These are phyloP conservation scores for Lachnum nothofagi DNA, from an alignment of 2,329 filamentous ascomycete genomes.

Conservation along the genomic window DNA sequence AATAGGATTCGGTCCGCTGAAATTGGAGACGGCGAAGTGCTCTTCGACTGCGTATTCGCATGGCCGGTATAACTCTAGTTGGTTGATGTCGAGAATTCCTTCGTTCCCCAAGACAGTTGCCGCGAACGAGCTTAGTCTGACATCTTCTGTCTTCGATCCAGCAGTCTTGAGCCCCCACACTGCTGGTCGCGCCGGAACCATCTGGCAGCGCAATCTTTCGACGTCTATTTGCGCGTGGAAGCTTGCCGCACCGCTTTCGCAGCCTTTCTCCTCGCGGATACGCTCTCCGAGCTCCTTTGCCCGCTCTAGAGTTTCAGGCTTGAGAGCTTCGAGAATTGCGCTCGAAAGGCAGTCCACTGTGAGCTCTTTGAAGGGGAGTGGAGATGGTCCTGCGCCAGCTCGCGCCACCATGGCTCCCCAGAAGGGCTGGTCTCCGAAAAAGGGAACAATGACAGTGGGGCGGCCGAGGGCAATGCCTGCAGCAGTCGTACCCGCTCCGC, in stretches of 20 bases:
- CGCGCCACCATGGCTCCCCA: slow-evolving; percentile 67
- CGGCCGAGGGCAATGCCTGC: slow-evolving; percentile 64
- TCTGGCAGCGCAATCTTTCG: slow-evolving; percentile 59
- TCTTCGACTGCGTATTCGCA: slow-evolving; percentile 16
- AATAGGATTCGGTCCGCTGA: slow-evolving; percentile 15
- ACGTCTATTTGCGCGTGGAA: slow-evolving; percentile 52
- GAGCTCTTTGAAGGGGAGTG: slow-evolving; percentile 64
- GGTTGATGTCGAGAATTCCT: slow-evolving; percentile 23
- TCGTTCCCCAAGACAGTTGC: slow-evolving; percentile 58
- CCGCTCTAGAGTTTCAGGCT: slow-evolving; percentile 52
- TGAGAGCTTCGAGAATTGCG: slow-evolving; percentile 63
- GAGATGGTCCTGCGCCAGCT: slow-evolving; percentile 59
- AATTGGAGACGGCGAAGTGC: slow-evolving; percentile 12
- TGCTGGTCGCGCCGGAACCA: slow-evolving; percentile 42
- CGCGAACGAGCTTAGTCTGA: slow-evolving; percentile 58
- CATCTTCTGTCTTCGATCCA: too few species aligned
- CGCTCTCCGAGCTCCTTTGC: slow-evolving; percentile 54
- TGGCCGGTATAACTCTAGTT: slow-evolving; percentile 13
- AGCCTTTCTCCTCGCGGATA: slow-evolving; percentile 59
- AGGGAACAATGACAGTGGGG: slow-evolving; percentile 69
- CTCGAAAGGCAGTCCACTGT: slow-evolving; percentile 59
- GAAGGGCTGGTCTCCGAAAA: slow-evolving; percentile 73
- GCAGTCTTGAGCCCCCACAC: slow-evolving; percentile 44
- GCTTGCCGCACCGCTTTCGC: slow-evolving; percentile 54
- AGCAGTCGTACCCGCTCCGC: slow-evolving; percentile 68